These are phyloP conservation scores for Penicillium egyptiacum DNA, from an alignment of 495 filamentous ascomycete genomes.

Conservation along the genomic window DNA sequence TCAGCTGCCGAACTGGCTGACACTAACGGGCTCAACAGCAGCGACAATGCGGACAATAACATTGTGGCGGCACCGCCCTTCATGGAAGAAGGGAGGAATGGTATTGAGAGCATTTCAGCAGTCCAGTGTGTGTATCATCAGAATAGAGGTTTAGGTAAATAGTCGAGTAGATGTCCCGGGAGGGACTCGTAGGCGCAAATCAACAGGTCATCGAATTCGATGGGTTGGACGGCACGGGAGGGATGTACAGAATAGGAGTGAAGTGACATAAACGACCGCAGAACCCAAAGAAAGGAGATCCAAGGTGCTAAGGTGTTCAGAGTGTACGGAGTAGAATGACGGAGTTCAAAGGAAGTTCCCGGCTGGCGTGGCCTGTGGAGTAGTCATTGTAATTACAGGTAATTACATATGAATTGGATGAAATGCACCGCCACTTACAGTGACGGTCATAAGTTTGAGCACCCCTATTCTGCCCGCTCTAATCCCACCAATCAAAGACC, in stretches of 20 bases:
- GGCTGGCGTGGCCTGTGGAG: background rate
- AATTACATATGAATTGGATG: background rate
- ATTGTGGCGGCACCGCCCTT: slow-evolving; percentile 20
- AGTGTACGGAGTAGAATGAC: background rate
- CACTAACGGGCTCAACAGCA: slow-evolving; percentile 28
- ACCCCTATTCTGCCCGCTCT: too few species aligned
- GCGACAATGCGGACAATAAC: slow-evolving; percentile 31
- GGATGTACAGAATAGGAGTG: slow-evolving; percentile 25
- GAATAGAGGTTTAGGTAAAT: background rate
- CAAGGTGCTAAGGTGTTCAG: background rate
- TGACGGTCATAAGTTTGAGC: too few species aligned
- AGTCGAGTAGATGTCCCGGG: slow-evolving; percentile 14
- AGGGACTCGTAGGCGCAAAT: slow-evolving; percentile 16
- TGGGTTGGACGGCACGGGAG: slow-evolving; percentile 14
- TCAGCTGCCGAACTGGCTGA: slow-evolving; percentile 69
- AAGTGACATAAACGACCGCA: slow-evolving; percentile 7
- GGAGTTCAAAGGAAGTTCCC: background rate
- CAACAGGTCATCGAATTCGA: slow-evolving; percentile 22
- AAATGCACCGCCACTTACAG: background rate
- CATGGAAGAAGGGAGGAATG: slow-evolving; percentile 19
- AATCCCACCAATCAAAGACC: too few species aligned
- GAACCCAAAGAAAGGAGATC: background rate
- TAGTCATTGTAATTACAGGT: background rate
- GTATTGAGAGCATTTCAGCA: slow-evolving; percentile 23
- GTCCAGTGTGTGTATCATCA: slow-evolving; percentile 6